These are phyloP conservation scores for Tolypocladium sp. DNA, from an alignment of 2,329 filamentous ascomycete genomes.

Conservation along the genomic window DNA sequence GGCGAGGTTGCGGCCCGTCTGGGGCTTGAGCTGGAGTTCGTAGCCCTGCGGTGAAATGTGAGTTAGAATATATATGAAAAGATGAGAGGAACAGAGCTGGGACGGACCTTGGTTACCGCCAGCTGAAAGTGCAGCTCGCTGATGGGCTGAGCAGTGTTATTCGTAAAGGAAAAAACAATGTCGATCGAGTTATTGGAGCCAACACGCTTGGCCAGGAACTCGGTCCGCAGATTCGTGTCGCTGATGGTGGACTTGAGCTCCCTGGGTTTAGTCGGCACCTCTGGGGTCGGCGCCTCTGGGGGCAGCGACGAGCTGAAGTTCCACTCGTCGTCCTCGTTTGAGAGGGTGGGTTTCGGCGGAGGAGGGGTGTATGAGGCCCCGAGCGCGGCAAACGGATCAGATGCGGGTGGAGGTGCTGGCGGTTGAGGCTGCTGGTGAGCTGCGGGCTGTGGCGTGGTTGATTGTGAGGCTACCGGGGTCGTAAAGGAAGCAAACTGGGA, in stretches of 20 bases:
- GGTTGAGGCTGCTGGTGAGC: slow-evolving; percentile 36
- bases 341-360: slow-evolving; percentile 15
- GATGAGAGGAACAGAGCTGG: not conserved
- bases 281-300: slow-evolving; percentile 35
- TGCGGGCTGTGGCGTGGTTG: slow-evolving; percentile 43
- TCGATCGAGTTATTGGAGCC: slow-evolving; percentile 49
- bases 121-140: slow-evolving; percentile 81
- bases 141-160: slow-evolving; percentile 62
- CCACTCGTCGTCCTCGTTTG: slow-evolving; percentile 81
- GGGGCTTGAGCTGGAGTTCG: slow-evolving; percentile 72
- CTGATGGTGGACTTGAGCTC: slow-evolving; percentile 59
- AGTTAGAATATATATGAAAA: not conserved
- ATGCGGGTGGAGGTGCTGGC: slow-evolving; percentile 27
- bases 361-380: slow-evolving; percentile 16
- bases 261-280: slow-evolving; percentile 41
- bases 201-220: slow-evolving; percentile 59
- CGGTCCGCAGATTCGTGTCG: slow-evolving; percentile 61
- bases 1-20: slow-evolving; percentile 67
- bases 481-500: slow-evolving; percentile 47
- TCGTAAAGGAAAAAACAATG: slow-evolving; percentile 76
- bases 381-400: slow-evolving; percentile 46
- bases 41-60: slow-evolving; percentile 49
- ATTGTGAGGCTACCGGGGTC: slow-evolving; percentile 41
- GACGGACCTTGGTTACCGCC: slow-evolving; percentile 76
- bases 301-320: slow-evolving; percentile 84